These are phyloP conservation scores for Paraphaeosphaeria sporulosa DNA, from an alignment of 2,329 filamentous ascomycete species.

Conservation along the genomic window DNA sequence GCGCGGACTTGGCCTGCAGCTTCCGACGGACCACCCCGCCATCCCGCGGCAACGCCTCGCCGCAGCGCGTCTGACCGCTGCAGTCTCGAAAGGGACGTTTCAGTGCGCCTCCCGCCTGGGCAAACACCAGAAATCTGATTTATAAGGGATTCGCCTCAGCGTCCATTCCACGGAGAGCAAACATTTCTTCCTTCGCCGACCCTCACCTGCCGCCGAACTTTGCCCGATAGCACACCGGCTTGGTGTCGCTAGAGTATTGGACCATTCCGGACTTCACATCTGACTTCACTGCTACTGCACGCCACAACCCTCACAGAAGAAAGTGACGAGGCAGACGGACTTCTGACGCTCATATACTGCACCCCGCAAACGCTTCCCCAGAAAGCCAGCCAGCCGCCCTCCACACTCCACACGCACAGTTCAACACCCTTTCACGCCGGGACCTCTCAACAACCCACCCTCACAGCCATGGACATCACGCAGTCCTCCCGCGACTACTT, in stretches of 20 bases:
- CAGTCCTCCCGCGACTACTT: conserved; percentile 42
- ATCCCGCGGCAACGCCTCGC: background rate
- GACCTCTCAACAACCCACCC: conserved; percentile 12
- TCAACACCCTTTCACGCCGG: conserved; percentile 7
- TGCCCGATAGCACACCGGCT: conserved; percentile 1
- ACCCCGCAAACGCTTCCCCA: background rate
- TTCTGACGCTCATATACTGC: background rate
- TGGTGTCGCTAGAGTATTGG: background rate
- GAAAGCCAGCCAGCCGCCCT: background rate
- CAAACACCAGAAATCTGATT: background rate
- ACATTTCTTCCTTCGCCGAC: conserved; percentile 3
- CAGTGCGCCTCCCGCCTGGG: conserved; percentile 6
- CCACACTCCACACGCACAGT: background rate
- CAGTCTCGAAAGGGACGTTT: background rate
- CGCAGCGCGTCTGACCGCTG: background rate
- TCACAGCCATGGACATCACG: conserved; percentile 38
- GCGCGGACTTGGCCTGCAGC: conserved; percentile 9
- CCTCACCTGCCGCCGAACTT: conserved; percentile 5
- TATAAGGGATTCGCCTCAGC: conserved; percentile 10
- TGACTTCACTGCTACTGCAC: background rate
- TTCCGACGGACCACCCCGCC: conserved; percentile 1
- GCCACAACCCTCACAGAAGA: background rate
- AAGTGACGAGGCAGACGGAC: conserved; percentile 6
- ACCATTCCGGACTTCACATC: conserved; percentile 7
- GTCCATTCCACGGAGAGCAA: conserved; percentile 5